These are phyloP conservation scores for Chaetomium olivaceum DNA, from an alignment of 2,329 filamentous ascomycete genomes.

Conservation along the genomic window DNA sequence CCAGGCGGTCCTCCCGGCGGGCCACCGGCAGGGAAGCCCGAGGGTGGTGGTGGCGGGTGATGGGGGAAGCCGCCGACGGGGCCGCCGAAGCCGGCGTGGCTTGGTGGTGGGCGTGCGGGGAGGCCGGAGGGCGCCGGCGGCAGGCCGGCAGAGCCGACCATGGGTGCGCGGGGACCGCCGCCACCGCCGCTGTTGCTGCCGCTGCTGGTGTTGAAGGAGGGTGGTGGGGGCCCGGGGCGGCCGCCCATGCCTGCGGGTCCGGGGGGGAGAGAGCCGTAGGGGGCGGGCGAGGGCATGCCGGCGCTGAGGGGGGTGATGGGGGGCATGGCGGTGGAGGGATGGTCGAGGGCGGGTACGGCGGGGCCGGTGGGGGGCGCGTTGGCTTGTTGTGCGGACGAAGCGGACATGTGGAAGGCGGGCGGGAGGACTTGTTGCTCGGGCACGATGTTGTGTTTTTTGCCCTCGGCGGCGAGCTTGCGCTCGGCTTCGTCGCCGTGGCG, in stretches of 20 bases:
- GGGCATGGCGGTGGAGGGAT: slow-evolving; percentile 30
- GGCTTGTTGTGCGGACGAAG: slow-evolving; percentile 32
- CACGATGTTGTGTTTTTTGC: slow-evolving; percentile 90
- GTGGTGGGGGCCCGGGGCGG: slow-evolving; percentile 21
- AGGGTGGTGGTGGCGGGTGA: slow-evolving; percentile 38
- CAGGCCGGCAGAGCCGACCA: slow-evolving; percentile 33
- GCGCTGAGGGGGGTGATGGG: slow-evolving; percentile 25
- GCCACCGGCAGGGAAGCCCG: slow-evolving; percentile 38
- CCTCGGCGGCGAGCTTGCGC: slow-evolving; percentile 84
- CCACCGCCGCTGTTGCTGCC: slow-evolving; percentile 26
- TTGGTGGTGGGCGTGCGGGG: slow-evolving; percentile 52
- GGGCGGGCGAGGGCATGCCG: slow-evolving; percentile 34
- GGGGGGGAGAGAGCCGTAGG: slow-evolving; percentile 26
- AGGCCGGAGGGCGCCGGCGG: slow-evolving; percentile 53
- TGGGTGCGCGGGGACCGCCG: slow-evolving; percentile 13
- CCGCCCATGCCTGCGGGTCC: slow-evolving; percentile 31
- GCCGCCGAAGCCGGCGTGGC: slow-evolving; percentile 48
- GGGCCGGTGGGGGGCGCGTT: slow-evolving; percentile 23
- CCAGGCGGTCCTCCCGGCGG: slow-evolving; percentile 21
- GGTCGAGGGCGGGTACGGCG: slow-evolving; percentile 28
- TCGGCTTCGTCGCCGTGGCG: slow-evolving; percentile 93
- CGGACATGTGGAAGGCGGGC: slow-evolving; percentile 64
- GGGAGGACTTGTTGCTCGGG: slow-evolving; percentile 76
- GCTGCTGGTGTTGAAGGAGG: slow-evolving; percentile 17
- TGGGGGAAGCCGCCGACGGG: slow-evolving; percentile 45